Conservation (phyloP, 129 eudicot species). For the Heracleum sosnowskyi region DNA sequence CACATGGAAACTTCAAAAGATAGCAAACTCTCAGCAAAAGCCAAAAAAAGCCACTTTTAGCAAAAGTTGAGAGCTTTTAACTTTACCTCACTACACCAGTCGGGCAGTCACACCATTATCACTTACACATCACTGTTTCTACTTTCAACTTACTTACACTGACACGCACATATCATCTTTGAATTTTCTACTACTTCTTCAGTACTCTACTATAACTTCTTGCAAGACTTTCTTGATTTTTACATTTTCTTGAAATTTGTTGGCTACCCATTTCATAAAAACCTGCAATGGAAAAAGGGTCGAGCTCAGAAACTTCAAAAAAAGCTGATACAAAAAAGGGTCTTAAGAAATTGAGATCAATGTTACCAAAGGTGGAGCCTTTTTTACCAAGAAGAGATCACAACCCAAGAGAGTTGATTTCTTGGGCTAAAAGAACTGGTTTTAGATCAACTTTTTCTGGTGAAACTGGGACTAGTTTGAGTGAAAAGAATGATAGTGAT, state of each 20-base stretch:
- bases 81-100: background rate
- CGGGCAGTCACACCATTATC: background rate
- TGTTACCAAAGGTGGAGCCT: constrained; percentile 58
- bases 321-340: constrained; percentile 39
- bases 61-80: background rate
- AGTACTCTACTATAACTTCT: background rate
- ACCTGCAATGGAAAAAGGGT: constrained; percentile 69
- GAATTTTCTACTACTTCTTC: background rate
- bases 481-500: constrained; percentile 12
- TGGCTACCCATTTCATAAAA: constrained; percentile 24
- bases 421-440: constrained; percentile 97
- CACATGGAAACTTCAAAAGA: background rate
- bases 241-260: background rate
- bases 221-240: constrained; percentile 1
- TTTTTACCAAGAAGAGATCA: constrained; percentile 60
- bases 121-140: background rate
- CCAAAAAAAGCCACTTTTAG: background rate
- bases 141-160: background rate
- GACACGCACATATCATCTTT: background rate
- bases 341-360: constrained; percentile 27
- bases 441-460: constrained; percentile 75
- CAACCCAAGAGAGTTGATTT: constrained; percentile 78
- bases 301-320: constrained; percentile 36
- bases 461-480: constrained; percentile 45
- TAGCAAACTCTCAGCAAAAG: background rate